A percentile compares a stretch with the other conserved stretches of the same genome.
Conservation (phyloP, 352 stramenopile species). For the Phytophthora citricola region DNA sequence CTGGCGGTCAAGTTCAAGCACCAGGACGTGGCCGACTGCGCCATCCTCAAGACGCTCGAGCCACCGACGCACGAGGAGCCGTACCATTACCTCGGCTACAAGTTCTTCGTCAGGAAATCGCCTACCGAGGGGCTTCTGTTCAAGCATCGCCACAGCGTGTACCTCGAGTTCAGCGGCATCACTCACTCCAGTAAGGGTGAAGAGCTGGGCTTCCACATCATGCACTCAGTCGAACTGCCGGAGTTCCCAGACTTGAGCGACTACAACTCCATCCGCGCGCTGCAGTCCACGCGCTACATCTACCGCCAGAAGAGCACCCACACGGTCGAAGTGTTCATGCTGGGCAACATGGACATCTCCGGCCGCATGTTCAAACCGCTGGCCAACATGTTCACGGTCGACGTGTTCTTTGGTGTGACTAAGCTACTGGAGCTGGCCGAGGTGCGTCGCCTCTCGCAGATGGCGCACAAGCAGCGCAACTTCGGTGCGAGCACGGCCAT, state of each 20-base stretch:
- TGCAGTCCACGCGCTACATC: constrained; percentile 62
- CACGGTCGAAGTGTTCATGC: constrained; percentile 70
- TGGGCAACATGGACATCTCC: constrained; percentile 56
- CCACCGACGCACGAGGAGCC: constrained; percentile 47
- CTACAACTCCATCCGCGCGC: constrained; percentile 62
- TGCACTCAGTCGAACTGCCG: constrained; percentile 71
- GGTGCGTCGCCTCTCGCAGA: constrained; percentile 60
- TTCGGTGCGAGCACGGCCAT: constrained; percentile 24
- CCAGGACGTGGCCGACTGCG: constrained; percentile 68
- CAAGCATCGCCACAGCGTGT: constrained; percentile 66
- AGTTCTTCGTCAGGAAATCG: constrained; percentile 67
- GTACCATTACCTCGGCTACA: constrained; percentile 73
- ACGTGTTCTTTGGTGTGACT: constrained; percentile 55
- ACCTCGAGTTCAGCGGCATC: constrained; percentile 63
- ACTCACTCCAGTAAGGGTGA: constrained; percentile 50
- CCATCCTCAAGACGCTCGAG: constrained; percentile 66
- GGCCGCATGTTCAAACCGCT: constrained; percentile 51
- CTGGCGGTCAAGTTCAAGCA: constrained; percentile 65
- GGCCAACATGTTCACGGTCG: constrained; percentile 47
- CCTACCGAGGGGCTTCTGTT: constrained; percentile 49
- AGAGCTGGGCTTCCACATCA: constrained; percentile 68
- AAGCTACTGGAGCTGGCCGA: constrained; percentile 59
- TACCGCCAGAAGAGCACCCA: constrained; percentile 61
- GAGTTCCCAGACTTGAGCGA: constrained; percentile 55
- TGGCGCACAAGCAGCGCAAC: constrained; percentile 47